phyloP scores from a whole-genome alignment of 352 stramenopile species.

The Thraustotheca clavata region DNA sequence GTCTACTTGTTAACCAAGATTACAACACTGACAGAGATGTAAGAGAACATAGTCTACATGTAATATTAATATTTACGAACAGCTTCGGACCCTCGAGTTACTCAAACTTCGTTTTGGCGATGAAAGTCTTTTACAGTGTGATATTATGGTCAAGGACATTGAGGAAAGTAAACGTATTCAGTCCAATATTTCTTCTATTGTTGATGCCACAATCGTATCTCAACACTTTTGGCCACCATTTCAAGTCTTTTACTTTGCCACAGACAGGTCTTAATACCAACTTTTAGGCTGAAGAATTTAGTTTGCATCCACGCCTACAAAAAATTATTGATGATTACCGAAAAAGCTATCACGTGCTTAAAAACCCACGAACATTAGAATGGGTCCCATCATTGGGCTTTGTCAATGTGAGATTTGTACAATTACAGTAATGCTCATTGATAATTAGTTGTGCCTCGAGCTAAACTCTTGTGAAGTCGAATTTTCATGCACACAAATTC shows the following conservation, averaged over 20 bases:
- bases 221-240: constrained; percentile 97
- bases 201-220: constrained; percentile 94
- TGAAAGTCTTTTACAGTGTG: constrained; percentile 89
- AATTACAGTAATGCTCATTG: neutral
- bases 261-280: neutral
- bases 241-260: constrained; percentile 30
- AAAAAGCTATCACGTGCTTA: constrained; percentile 87
- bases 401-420: constrained; percentile 45
- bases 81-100: constrained; percentile 93
- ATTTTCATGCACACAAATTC: constrained; percentile 87
- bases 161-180: constrained; percentile 95
- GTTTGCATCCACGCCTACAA: constrained; percentile 78
- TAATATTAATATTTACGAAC: no score
- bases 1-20: constrained; percentile 89
- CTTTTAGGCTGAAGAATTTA: constrained; percentile 71
- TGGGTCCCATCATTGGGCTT: constrained; percentile 92
- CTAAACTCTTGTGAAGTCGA: constrained; percentile 67
- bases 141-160: constrained; percentile 98
- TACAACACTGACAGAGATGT: constrained; percentile 92
- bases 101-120: constrained; percentile 97
- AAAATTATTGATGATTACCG: constrained; percentile 82
- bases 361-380: constrained; percentile 89
- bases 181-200: constrained; percentile 56
- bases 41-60: neutral
- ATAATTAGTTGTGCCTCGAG: constrained; percentile 79